Evolutionary conservation across 495 filamentous ascomycete species (phyloP), one percentile per base, ranked within the genome.

Genomic region (Venustampulla echinocandica): DNA sequence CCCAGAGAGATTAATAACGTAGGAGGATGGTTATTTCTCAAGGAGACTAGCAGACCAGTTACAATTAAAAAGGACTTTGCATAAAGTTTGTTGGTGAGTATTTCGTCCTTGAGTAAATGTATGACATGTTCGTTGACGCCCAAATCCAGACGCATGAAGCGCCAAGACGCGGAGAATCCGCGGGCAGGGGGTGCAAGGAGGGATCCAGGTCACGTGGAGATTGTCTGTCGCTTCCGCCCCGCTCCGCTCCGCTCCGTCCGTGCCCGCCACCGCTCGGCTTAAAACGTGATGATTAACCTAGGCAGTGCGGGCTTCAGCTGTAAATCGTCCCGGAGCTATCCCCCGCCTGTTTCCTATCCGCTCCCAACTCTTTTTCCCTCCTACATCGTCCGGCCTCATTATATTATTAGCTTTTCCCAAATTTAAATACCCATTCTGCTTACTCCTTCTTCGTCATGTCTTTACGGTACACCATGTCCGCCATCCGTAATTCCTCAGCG

Each of bases 401-500:
- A 40, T 11, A 22, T 22, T 35, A 10, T n/a, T 4, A 35, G 4
- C 33, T 52, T 22, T 35, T 35, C 27, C 40, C 32, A n/a, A n/a
- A n/a, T n/a, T n/a, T n/a, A n/a, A n/a, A n/a, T n/a, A n/a, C n/a
- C n/a, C n/a, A n/a, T n/a, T n/a, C n/a, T n/a, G n/a, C n/a, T n/a
- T n/a, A n/a, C n/a, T n/a, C n/a, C 13, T 20, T n/a, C 23, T 15
- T 36, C 39, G 50, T 42, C 28, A 60, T 60, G 57, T 60, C 57
- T 50, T 23, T 56, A 14, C 46, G 53, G 34, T 28, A 41, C 4
- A 50, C 50, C 6, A 54, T 54, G 40, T 42, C 53, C 22, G 44
- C 54, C 10, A 1, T 52, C 17, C 25, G 46, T 27, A 56, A 28
- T 21, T 40, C 54, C 15, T 28, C 51, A 0, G 21, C 40, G 1